These are phyloP conservation scores for Pulveroboletus ravenelii DNA, from an alignment of 768 basidiomycete genomes.

Conservation along the genomic window DNA sequence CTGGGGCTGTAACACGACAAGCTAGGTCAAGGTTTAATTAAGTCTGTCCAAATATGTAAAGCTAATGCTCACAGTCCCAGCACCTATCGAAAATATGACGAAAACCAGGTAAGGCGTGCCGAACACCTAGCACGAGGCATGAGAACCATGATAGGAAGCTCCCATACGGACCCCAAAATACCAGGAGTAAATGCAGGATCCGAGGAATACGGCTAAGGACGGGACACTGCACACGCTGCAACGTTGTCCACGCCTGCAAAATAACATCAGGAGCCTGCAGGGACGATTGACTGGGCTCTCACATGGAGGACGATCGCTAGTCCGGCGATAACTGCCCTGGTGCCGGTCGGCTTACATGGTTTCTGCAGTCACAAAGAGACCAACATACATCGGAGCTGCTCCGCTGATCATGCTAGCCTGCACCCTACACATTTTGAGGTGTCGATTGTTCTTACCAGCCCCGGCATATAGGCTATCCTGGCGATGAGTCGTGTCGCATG, in stretches of 20 bases:
- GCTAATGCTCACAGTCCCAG: constrained; percentile 35
- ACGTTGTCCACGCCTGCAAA: constrained; percentile 35
- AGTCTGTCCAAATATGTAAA: constrained; percentile 6
- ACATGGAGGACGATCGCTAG: constrained; percentile 42
- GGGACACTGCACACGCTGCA: constrained; percentile 22
- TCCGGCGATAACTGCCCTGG: constrained; percentile 40
- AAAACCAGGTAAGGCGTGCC: constrained; percentile 40
- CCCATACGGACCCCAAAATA: constrained; percentile 9
- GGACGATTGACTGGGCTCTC: neutral
- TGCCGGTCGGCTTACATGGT: constrained; percentile 1
- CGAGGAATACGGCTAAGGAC: constrained; percentile 21
- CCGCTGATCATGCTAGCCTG: constrained; percentile 54
- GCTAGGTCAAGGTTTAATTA: constrained; percentile 17
- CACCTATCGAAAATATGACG: constrained; percentile 35
- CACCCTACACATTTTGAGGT: constrained; percentile 37
- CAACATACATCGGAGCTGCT: constrained; percentile 47
- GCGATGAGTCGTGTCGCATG: constrained; percentile 6
- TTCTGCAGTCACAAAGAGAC: neutral
- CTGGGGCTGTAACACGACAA: constrained; percentile 12
- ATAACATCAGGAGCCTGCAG: constrained; percentile 2
- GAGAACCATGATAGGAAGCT: constrained; percentile 1
- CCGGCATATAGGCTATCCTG: constrained; percentile 33
- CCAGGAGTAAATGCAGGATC: constrained; percentile 22
- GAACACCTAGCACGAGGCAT: constrained; percentile 30
- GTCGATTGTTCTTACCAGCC: constrained; percentile 17